Conservation (phyloP, 495 filamentous ascomycete species). For the Platismatia glauca region DNA sequence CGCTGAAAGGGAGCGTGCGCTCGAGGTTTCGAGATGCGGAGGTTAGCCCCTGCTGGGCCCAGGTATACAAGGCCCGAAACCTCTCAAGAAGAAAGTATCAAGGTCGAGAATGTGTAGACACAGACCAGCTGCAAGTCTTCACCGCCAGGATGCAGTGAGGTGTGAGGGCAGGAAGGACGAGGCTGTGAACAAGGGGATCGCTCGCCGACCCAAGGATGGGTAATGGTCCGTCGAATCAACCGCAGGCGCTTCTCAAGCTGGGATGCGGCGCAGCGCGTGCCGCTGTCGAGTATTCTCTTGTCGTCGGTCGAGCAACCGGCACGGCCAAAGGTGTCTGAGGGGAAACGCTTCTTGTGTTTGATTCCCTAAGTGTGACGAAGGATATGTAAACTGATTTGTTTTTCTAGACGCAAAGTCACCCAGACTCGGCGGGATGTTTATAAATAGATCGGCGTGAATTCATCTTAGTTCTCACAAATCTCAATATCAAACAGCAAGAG, state of each 20-base stretch:
- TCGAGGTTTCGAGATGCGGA: conserved; percentile 1
- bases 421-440: conserved; percentile 13
- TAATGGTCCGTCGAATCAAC: conserved; percentile 10
- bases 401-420: conserved; percentile 2
- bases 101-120: conserved; percentile 11
- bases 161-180: conserved; percentile 9
- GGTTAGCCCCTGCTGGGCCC: conserved; percentile 5
- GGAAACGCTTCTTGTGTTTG: not conserved
- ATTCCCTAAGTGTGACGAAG: not conserved
- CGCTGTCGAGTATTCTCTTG: not conserved
- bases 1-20: not conserved
- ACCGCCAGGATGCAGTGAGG: conserved; percentile 1
- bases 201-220: conserved; percentile 8
- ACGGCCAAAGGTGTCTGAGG: not conserved
- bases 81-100: not conserved
- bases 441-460: conserved; percentile 10
- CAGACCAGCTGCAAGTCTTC: conserved; percentile 19
- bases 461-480: not conserved
- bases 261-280: conserved; percentile 15
- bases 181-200: conserved; percentile 1
- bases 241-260: conserved; percentile 17
- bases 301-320: not conserved
- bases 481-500: not conserved
- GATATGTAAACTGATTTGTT: not conserved
- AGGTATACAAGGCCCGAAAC: not conserved